Percentiles rank a stretch among this genome's conserved stretches.
Evolutionary conservation across 305 asterid genomes (phyloP).

Genomic region (Fraxinus platypoda): DNA sequence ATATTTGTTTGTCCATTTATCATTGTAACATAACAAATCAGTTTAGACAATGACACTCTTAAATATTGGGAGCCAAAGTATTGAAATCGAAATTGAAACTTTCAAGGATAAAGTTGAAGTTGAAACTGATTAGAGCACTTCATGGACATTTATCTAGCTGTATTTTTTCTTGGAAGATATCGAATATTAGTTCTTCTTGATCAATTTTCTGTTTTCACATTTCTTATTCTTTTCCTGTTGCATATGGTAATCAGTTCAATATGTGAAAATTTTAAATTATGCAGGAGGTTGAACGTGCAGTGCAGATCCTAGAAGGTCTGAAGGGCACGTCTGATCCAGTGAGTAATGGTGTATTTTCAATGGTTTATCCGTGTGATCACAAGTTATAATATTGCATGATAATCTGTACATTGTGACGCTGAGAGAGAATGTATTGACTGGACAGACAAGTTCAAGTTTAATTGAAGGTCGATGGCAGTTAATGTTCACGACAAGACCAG

Average conservation of each 20-base stretch:
- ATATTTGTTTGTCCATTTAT: not conserved
- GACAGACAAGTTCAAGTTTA: constrained; percentile 78
- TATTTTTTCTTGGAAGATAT: not conserved
- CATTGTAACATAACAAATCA: not conserved
- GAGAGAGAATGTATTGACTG: constrained; percentile 8
- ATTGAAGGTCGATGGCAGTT: constrained; percentile 97
- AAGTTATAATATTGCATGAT: not conserved
- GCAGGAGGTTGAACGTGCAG: constrained; percentile 85
- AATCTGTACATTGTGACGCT: not conserved
- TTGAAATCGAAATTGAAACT: not conserved
- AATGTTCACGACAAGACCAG: constrained; percentile 95
- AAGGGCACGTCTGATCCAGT: constrained; percentile 77
- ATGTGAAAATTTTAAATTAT: not conserved
- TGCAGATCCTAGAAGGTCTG: constrained; percentile 62
- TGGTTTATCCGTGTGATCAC: not conserved
- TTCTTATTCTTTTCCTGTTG: not conserved
- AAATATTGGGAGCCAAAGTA: not conserved
- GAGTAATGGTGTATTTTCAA: constrained; percentile 24
- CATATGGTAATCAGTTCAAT: not conserved
- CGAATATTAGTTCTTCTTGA: not conserved
- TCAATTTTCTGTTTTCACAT: not conserved
- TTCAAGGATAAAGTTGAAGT: not conserved
- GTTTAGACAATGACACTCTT: not conserved
- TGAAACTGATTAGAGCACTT: not conserved
- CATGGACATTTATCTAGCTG: not conserved